Conservation (phyloP, 1,139 yeast species). For the Saccharomyces pastorianus region DNA sequence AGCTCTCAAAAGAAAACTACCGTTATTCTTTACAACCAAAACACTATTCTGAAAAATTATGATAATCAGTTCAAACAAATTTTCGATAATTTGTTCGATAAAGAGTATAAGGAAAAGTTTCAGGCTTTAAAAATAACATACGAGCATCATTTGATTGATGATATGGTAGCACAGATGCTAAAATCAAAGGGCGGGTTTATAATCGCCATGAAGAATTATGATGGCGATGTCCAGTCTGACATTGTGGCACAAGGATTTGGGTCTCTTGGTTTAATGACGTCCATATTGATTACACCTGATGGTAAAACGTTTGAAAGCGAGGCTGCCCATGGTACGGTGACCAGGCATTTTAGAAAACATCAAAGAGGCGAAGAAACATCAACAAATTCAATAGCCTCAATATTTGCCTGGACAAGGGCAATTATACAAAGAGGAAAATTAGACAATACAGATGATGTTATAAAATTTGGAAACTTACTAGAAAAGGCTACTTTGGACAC, state of each 20-base stretch:
- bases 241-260: conserved; percentile 97
- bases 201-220: conserved; percentile 92
- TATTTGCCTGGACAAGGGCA: conserved; percentile 94
- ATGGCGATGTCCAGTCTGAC: conserved; percentile 94
- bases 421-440: conserved; percentile 79
- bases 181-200: conserved; percentile 90
- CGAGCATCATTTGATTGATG: conserved; percentile 92
- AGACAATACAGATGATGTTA: conserved; percentile 75
- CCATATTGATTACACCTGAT: conserved; percentile 86
- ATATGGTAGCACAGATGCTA: conserved; percentile 97
- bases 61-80: conserved; percentile 93
- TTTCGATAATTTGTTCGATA: conserved; percentile 70
- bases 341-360: conserved; percentile 88
- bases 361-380: conserved; percentile 94
- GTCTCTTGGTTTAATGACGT: conserved; percentile 89
- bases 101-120: conserved; percentile 57
- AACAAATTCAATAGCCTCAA: conserved; percentile 94
- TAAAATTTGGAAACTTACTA: conserved; percentile 62
- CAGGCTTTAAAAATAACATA: conserved; percentile 77
- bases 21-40: conserved; percentile 82
- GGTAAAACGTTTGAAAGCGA: conserved; percentile 91
- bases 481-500: conserved; percentile 82
- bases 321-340: conserved; percentile 96
- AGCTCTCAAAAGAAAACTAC: conserved; percentile 69
- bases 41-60: conserved; percentile 83